Percentiles rank a stretch among this genome's conserved stretches.
These are phyloP conservation scores for Halophytophthora batemanensis DNA, from an alignment of 352 stramenopile species.

Conservation along the genomic window DNA sequence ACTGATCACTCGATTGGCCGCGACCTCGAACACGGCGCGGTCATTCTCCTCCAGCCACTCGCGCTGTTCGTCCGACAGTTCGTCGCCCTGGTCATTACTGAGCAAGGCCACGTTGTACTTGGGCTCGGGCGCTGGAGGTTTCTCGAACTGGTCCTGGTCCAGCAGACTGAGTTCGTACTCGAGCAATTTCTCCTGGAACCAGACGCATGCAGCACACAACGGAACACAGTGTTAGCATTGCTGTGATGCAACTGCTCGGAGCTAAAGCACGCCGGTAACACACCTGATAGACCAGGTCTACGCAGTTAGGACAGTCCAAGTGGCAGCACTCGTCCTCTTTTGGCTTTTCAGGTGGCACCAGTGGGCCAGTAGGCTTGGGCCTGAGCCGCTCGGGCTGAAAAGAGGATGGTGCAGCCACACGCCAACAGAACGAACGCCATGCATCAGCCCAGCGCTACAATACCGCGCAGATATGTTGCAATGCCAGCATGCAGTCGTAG, in stretches of 20 bases:
- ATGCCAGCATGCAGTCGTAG: background rate
- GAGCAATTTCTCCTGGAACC: slow-evolving; percentile 67
- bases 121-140: slow-evolving; percentile 21
- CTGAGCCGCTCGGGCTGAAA: slow-evolving; percentile 19
- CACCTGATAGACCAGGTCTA: slow-evolving; percentile 85
- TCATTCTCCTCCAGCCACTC: slow-evolving; percentile 36
- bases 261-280: slow-evolving; percentile 7
- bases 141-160: slow-evolving; percentile 19
- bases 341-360: slow-evolving; percentile 59
- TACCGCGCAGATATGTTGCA: background rate
- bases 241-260: background rate
- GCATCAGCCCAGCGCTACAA: background rate
- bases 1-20: slow-evolving; percentile 60
- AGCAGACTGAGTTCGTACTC: slow-evolving; percentile 77
- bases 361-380: slow-evolving; percentile 20
- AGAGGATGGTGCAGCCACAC: background rate
- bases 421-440: slow-evolving; percentile 2
- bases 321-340: slow-evolving; percentile 83
- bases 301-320: slow-evolving; percentile 83
- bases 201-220: slow-evolving; percentile 1
- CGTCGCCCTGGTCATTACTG: slow-evolving; percentile 24
- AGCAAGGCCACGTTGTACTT: slow-evolving; percentile 60
- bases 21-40: slow-evolving; percentile 43
- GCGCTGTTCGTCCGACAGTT: slow-evolving; percentile 22
- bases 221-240: background rate